A percentile compares a stretch with the other conserved stretches of the same genome.
phyloP scores from a whole-genome alignment of 1,139 yeast genomes.

The Zygoascus hellenicus region DNA sequence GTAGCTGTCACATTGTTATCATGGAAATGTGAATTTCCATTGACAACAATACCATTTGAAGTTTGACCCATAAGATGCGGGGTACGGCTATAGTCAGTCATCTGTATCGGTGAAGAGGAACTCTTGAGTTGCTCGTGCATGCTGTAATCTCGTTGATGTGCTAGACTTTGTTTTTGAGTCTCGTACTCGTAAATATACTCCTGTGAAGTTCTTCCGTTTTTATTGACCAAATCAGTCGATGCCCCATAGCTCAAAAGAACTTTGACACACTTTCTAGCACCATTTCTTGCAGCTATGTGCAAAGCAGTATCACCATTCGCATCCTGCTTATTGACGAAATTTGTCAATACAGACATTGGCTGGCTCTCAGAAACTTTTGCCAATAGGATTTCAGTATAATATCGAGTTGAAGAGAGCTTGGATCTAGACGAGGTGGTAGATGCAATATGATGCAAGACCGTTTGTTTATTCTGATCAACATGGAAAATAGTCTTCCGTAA shows the following conservation, averaged over 20 bases:
- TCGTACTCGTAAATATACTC: slow-evolving; percentile 54
- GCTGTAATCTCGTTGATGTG: slow-evolving; percentile 12
- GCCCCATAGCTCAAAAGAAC: slow-evolving; percentile 70
- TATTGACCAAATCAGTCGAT: slow-evolving; percentile 62
- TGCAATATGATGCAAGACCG: slow-evolving; percentile 82
- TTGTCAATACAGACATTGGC: slow-evolving; percentile 44
- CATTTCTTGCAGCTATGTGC: slow-evolving; percentile 71
- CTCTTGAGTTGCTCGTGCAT: slow-evolving; percentile 19
- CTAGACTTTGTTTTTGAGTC: slow-evolving; percentile 22
- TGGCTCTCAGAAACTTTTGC: slow-evolving; percentile 63
- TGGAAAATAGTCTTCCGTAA: slow-evolving; percentile 60
- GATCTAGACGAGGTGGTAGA: slow-evolving; percentile 50
- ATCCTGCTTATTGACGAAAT: slow-evolving; percentile 72
- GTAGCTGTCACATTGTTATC: neutral
- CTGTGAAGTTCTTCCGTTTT: slow-evolving; percentile 67
- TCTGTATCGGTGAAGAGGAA: slow-evolving; percentile 24
- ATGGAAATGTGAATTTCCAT: neutral
- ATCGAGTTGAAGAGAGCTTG: slow-evolving; percentile 68
- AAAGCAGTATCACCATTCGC: slow-evolving; percentile 81
- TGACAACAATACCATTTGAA: neutral
- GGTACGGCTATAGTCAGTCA: slow-evolving; percentile 1
- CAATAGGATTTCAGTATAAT: slow-evolving; percentile 72
- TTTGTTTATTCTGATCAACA: slow-evolving; percentile 59
- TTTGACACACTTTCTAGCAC: slow-evolving; percentile 69
- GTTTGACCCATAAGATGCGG: neutral